Percentiles rank a stretch among this genome's conserved stretches.
phyloP scores from a whole-genome alignment of 345 rosid genomes.

The Populus simonii region DNA sequence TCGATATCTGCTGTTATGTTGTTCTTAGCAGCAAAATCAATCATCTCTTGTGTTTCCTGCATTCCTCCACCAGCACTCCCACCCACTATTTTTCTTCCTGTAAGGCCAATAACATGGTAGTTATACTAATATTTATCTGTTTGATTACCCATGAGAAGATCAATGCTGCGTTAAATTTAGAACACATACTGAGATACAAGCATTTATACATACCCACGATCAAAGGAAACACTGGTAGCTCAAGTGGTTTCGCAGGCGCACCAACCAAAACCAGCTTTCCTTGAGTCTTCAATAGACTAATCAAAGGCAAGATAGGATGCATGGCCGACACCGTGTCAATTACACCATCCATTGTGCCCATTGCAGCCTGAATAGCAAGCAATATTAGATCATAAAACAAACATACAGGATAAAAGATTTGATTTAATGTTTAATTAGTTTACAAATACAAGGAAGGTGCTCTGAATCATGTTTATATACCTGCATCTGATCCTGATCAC shows the following conservation, averaged over 20 bases:
- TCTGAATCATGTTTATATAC: neutral
- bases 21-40: conserved; percentile 1
- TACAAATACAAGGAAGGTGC: neutral
- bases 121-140: too few species aligned
- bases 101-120: neutral
- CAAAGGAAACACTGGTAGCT: neutral
- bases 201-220: neutral
- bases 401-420: too few species aligned
- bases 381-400: neutral
- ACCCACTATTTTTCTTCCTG: conserved; percentile 3
- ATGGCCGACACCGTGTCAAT: neutral
- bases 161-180: too few species aligned
- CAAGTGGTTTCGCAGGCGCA: neutral
- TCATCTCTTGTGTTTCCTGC: conserved; percentile 11
- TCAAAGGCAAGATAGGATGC: neutral
- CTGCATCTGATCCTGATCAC: neutral
- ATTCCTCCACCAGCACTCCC: conserved; percentile 1
- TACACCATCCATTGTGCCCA: neutral
- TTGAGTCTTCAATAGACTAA: neutral
- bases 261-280: neutral
- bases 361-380: neutral
- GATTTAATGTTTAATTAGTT: neutral
- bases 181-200: too few species aligned
- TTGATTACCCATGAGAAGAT: too few species aligned
- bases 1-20: neutral